phyloP scores from a whole-genome alignment of 768 basidiomycete species.

The Leucosporidium yakuticum region DNA sequence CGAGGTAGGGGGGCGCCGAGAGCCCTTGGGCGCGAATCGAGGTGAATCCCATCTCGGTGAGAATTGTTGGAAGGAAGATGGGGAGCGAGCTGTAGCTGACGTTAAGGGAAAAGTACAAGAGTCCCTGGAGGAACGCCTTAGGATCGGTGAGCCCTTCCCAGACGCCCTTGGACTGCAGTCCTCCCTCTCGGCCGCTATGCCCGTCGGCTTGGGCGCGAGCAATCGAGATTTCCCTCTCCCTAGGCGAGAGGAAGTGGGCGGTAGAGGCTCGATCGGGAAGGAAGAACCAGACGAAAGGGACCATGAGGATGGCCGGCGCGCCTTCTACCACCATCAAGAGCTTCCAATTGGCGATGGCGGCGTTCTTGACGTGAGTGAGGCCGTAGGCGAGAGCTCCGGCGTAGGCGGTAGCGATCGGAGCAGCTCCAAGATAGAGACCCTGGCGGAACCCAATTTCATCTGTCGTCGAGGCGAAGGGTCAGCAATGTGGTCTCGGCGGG shows the following conservation, averaged over 20 bases:
- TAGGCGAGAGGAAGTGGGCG: conserved; percentile 9
- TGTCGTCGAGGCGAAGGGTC: no score
- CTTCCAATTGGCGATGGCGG: conserved; percentile 2
- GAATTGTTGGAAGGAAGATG: conserved; percentile 18
- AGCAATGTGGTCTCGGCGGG: no score
- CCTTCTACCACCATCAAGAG: conserved; percentile 13
- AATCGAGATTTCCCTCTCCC: not conserved
- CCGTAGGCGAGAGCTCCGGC: conserved; percentile 21
- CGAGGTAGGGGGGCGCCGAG: conserved; percentile 20
- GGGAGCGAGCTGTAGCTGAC: conserved; percentile 19
- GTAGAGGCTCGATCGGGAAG: conserved; percentile 9
- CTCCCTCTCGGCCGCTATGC: not conserved
- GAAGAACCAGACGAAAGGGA: conserved; percentile 4
- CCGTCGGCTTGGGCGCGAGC: not conserved
- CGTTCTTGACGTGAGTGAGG: conserved; percentile 9
- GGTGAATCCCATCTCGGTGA: conserved; percentile 21
- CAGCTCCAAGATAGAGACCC: not conserved
- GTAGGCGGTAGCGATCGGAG: conserved; percentile 5
- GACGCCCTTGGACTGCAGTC: not conserved
- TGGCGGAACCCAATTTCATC: conserved; percentile 10
- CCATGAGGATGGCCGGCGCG: conserved; percentile 9
- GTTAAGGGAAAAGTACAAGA: conserved; percentile 18
- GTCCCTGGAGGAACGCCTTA: conserved; percentile 11
- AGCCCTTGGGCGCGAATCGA: conserved; percentile 19
- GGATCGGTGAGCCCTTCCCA: conserved; percentile 1